Percentiles rank a stretch among this genome's conserved stretches.
phyloP scores from a whole-genome alignment of 2,329 filamentous ascomycete species.

The Hypoxylon sp. region DNA sequence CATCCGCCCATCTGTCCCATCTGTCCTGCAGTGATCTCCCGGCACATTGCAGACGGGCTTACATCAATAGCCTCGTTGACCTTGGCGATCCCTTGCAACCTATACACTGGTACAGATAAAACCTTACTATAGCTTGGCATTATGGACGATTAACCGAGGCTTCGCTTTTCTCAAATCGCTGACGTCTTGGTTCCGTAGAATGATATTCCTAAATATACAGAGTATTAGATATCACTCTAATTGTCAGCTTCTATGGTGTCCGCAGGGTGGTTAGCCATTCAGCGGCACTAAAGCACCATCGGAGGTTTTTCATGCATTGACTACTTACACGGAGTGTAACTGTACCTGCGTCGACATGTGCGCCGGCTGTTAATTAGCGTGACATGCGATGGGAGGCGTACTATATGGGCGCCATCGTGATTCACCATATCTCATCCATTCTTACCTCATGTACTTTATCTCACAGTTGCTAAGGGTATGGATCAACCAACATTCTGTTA shows the following conservation, averaged over 20 bases:
- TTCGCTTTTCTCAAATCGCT: neutral
- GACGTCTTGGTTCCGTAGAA: neutral
- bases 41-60: constrained; percentile 41
- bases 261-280: neutral
- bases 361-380: constrained; percentile 44
- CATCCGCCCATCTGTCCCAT: constrained; percentile 24
- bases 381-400: constrained; percentile 36
- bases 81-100: constrained; percentile 27
- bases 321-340: constrained; percentile 32
- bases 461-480: neutral
- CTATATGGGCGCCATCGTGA: neutral
- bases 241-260: neutral
- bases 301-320: constrained; percentile 35
- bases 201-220: neutral
- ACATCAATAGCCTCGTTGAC: constrained; percentile 36
- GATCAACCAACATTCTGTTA: neutral
- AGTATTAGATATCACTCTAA: neutral
- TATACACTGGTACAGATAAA: neutral
- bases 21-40: constrained; percentile 40
- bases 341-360: constrained; percentile 39
- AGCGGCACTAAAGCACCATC: constrained; percentile 14
- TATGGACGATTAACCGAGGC: neutral
- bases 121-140: constrained; percentile 17
- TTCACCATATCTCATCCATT: neutral
- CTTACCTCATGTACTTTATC: neutral